Evolutionary conservation across 2,329 filamentous ascomycete species (phyloP), one percentile per base, ranked within the genome.

Genomic region (Passalora sequoiae): DNA sequence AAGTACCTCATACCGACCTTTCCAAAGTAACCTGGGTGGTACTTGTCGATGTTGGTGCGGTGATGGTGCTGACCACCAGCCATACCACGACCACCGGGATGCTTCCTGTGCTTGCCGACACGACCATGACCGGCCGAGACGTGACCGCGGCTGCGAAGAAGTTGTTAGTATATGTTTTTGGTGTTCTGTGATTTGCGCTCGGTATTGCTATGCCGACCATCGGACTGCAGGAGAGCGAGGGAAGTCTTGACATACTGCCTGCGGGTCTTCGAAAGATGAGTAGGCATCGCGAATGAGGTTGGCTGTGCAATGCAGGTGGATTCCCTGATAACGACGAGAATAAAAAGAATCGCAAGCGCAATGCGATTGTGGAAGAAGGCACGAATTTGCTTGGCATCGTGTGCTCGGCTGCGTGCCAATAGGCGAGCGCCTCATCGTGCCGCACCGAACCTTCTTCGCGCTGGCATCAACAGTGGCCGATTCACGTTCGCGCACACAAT

Each of bases 1-100:
- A 95, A 96, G 77, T 91, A 65, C 31, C 65, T 49, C 63, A 66
- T 66, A 55, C 61, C 62, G 38, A 66, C 65, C 78, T 96, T 95
- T 76, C 88, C 88, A 75, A 96, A 97, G 86, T 97, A 97, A 88
- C 92, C 92, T 55, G 91, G 89, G 70, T 94, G 87, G 83, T 91
- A 89, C 76, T 91, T 89, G 72, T 87, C 84, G 66, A 89, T 76
- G 77, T 94, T 94, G 68, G 87, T 94, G 61, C 87, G 76, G 83
- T 94, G 88, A 78, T 98, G 92, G 80, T 98, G 92, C 78, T 96
- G 88, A 81, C 89, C 91, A 94, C 92, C 91, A 71, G 92, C 92
- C 76, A 86, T 86, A 83, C 81, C 80, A 69, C 80, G 80, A 78
- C 78, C 81, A 80, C 81, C 80, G 66, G 81, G 81, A 66, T 82